phyloP scores from a whole-genome alignment of 768 basidiomycete species.

The Tephrocybe sp. region DNA sequence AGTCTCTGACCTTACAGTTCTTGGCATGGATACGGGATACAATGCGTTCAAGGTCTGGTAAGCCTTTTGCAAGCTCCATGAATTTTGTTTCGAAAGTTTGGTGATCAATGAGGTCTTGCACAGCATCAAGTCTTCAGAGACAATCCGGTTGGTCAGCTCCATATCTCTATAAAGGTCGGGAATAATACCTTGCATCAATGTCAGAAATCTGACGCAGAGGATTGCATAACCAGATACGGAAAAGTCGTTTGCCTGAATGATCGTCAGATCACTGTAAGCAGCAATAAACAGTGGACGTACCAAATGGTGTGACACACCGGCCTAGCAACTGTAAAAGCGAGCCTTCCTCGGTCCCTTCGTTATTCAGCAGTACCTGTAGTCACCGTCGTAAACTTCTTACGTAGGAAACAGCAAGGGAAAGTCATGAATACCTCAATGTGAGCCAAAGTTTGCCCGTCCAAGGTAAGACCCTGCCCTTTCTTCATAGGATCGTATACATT shows the following conservation, averaged over 20 bases:
- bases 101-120: slow-evolving; percentile 84
- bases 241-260: slow-evolving; percentile 82
- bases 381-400: no score
- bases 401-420: no score
- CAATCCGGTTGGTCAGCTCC: neutral
- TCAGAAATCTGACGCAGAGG: slow-evolving; percentile 78
- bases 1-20: slow-evolving; percentile 84
- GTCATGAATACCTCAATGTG: slow-evolving; percentile 76
- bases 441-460: slow-evolving; percentile 94
- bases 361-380: slow-evolving; percentile 77
- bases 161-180: neutral
- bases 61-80: slow-evolving; percentile 67
- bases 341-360: slow-evolving; percentile 91
- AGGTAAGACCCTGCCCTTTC: slow-evolving; percentile 75
- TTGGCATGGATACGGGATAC: slow-evolving; percentile 95
- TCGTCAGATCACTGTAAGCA: slow-evolving; percentile 5
- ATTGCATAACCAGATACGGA: slow-evolving; percentile 95
- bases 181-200: slow-evolving; percentile 81
- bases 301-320: slow-evolving; percentile 89
- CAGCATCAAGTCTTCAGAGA: slow-evolving; percentile 82
- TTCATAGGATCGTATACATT: slow-evolving; percentile 96
- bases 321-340: slow-evolving; percentile 79
- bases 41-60: slow-evolving; percentile 92
- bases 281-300: slow-evolving; percentile 36
- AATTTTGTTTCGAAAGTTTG: slow-evolving; percentile 77